Evolutionary conservation across 208 protist species (phyloP).

Genomic region (Angomonas deanei): DNA sequence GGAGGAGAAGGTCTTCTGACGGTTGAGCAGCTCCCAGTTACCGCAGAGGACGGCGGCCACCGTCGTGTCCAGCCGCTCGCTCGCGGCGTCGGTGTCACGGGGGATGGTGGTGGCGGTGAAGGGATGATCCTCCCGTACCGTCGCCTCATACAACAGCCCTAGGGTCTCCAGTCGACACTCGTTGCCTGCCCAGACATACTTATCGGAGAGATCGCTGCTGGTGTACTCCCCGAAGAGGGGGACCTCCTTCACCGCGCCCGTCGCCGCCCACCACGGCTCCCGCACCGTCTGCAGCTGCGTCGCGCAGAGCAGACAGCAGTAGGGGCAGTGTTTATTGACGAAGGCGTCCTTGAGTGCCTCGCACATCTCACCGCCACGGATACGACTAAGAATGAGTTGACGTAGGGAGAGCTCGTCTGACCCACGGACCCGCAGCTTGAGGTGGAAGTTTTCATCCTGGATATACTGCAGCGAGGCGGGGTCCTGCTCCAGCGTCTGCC

Average conservation of each 20-base stretch:
- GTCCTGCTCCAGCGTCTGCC: background rate
- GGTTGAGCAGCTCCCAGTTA: conserved; percentile 57
- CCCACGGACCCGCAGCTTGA: conserved; percentile 14
- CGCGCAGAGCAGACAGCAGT: conserved; percentile 76
- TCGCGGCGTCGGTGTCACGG: conserved; percentile 6
- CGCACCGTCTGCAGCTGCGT: conserved; percentile 70
- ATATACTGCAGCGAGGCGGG: background rate
- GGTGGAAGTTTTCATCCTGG: background rate
- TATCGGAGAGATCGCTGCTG: conserved; percentile 33
- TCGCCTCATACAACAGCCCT: conserved; percentile 68
- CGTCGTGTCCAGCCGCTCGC: conserved; percentile 32
- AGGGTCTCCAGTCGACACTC: conserved; percentile 67
- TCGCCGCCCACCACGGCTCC: conserved; percentile 63
- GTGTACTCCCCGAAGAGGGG: conserved; percentile 85
- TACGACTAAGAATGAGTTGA: conserved; percentile 55
- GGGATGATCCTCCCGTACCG: conserved; percentile 3
- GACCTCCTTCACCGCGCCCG: conserved; percentile 22
- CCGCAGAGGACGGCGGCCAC: conserved; percentile 73
- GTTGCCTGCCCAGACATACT: conserved; percentile 52
- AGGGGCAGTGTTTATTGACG: conserved; percentile 42
- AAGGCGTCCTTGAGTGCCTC: conserved; percentile 50
- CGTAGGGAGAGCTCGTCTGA: conserved; percentile 61
- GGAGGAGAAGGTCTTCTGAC: background rate
- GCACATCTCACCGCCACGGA: conserved; percentile 68
- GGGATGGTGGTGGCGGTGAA: background rate